Evolutionary conservation across 805 yeast genomes (phyloP).

Genomic region (Myxozyma geophila): DNA sequence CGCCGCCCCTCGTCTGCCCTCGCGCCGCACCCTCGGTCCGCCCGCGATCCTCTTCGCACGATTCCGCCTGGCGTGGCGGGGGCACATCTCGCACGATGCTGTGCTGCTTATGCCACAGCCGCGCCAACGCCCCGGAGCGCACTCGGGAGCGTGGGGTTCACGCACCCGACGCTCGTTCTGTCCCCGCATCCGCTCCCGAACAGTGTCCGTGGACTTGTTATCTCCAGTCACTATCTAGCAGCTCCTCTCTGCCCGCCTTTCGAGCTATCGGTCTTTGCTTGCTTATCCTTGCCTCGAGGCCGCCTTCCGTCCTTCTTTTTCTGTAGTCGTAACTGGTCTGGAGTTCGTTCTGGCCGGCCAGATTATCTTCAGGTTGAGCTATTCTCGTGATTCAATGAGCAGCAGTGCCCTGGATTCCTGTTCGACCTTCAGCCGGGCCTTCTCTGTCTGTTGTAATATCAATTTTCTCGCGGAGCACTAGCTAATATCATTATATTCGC

Average conservation of each 20-base stretch:
- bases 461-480: too few species aligned
- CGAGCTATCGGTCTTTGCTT: background rate
- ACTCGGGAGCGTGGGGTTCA: constrained; percentile 13
- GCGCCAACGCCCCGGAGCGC: background rate
- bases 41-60: constrained; percentile 1
- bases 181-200: constrained; percentile 8
- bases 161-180: constrained; percentile 12
- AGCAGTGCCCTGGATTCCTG: too few species aligned
- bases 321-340: too few species aligned
- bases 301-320: too few species aligned
- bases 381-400: too few species aligned
- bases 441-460: too few species aligned
- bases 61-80: constrained; percentile 6
- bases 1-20: background rate
- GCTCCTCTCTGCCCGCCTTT: too few species aligned
- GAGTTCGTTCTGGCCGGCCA: too few species aligned
- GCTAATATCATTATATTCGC: too few species aligned
- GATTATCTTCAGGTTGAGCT: too few species aligned
- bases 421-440: too few species aligned
- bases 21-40: background rate
- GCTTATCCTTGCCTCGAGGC: too few species aligned
- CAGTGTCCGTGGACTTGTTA: background rate
- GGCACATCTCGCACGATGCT: background rate
- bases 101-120: background rate
- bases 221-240: background rate